Percentiles rank a stretch among this genome's conserved stretches.
Evolutionary conservation across 2,329 filamentous ascomycete species (phyloP).

Genomic region (Xylariomycetidae sp.): DNA sequence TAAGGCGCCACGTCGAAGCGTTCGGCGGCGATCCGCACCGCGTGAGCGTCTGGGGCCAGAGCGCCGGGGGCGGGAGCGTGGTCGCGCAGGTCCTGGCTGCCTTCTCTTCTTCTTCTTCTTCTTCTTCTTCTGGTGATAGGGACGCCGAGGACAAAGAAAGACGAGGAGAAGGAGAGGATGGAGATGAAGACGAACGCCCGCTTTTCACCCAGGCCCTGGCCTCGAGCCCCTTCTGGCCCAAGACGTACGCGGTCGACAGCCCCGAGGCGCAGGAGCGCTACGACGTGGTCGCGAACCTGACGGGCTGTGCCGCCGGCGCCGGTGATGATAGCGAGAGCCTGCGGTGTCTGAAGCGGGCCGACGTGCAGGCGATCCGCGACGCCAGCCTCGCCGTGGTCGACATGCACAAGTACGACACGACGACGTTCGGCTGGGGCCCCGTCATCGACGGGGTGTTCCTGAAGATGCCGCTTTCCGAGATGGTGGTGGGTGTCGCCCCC

Average conservation of each 20-base stretch:
- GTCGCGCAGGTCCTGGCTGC: conserved; percentile 47
- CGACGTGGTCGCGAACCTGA: conserved; percentile 37
- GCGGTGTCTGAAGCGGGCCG: conserved; percentile 48
- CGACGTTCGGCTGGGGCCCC: conserved; percentile 55
- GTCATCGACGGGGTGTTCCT: conserved; percentile 55
- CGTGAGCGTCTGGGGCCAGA: conserved; percentile 50
- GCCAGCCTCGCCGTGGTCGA: conserved; percentile 44
- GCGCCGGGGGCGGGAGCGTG: conserved; percentile 49
- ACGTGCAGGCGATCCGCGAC: conserved; percentile 48
- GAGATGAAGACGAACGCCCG: conserved; percentile 28
- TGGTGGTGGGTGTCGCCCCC: too few species aligned
- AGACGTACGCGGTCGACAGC: conserved; percentile 49
- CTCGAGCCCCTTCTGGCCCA: conserved; percentile 53
- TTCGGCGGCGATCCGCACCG: conserved; percentile 12
- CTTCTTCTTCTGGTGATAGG: too few species aligned
- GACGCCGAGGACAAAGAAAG: too few species aligned
- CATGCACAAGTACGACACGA: conserved; percentile 49
- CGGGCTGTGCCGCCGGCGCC: conserved; percentile 43
- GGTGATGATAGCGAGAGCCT: conserved; percentile 46
- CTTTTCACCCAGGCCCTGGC: conserved; percentile 48
- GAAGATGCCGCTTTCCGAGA: conserved; percentile 40
- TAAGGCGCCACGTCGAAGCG: conserved; percentile 36
- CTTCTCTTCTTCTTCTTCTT: too few species aligned
- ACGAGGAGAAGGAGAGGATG: too few species aligned
- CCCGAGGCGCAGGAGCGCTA: conserved; percentile 49